These are phyloP conservation scores for Monilinia laxa DNA, from an alignment of 2,329 filamentous ascomycete genomes.

Conservation along the genomic window DNA sequence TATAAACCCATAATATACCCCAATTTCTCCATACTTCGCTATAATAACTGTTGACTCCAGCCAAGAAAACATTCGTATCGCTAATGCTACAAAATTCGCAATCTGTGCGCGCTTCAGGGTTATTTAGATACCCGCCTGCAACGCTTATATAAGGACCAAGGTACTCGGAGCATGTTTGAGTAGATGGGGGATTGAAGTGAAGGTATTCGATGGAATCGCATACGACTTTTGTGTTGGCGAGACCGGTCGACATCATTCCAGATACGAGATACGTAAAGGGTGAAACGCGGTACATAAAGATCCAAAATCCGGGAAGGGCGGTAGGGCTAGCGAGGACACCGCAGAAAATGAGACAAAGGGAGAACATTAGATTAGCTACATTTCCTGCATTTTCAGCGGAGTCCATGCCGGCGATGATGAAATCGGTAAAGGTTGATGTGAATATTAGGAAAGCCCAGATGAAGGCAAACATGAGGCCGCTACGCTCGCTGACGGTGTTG, in stretches of 20 bases:
- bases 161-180: conserved; percentile 61
- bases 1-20: conserved; percentile 49
- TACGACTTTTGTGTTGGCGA: conserved; percentile 64
- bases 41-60: conserved; percentile 53
- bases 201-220: conserved; percentile 72
- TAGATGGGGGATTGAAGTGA: conserved; percentile 59
- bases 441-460: conserved; percentile 75
- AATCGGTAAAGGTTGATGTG: conserved; percentile 75
- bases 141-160: conserved; percentile 50
- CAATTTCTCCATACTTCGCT: conserved; percentile 66
- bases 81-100: conserved; percentile 58
- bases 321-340: conserved; percentile 67
- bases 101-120: conserved; percentile 47
- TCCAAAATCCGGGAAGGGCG: conserved; percentile 72
- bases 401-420: conserved; percentile 75
- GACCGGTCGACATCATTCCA: conserved; percentile 67
- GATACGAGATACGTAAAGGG: conserved; percentile 81
- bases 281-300: conserved; percentile 80
- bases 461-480: conserved; percentile 76
- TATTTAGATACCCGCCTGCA: conserved; percentile 55
- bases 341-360: conserved; percentile 72
- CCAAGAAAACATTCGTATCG: conserved; percentile 54
- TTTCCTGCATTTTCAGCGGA: conserved; percentile 74
- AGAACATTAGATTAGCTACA: conserved; percentile 74
- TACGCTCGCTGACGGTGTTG: conserved; percentile 63